A percentile compares a stretch with the other conserved stretches of the same genome.
Conservation (phyloP, 2,329 filamentous ascomycete genomes). For the Alternaria longipes region DNA sequence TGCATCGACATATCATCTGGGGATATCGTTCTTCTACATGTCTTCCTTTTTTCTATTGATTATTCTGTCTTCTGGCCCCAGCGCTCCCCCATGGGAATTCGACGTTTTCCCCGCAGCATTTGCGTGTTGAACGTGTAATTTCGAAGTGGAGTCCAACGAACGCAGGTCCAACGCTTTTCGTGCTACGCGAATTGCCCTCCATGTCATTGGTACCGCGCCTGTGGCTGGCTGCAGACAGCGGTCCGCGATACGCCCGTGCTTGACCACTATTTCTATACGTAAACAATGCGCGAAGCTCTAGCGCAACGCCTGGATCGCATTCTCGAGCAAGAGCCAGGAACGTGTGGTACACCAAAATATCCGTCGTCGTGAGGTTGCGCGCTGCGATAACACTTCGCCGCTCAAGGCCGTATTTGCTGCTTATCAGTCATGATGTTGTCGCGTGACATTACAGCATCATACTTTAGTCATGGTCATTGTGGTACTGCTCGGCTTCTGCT, state of each 20-base stretch:
- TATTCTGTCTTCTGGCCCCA: neutral
- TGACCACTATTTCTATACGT: slow-evolving; percentile 3
- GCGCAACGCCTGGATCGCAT: slow-evolving; percentile 6
- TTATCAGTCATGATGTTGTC: neutral
- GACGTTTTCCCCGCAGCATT: slow-evolving; percentile 9
- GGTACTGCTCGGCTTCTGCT: neutral
- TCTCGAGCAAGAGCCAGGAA: neutral
- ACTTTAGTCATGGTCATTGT: neutral
- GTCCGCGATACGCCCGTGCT: slow-evolving; percentile 19
- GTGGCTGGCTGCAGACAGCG: slow-evolving; percentile 22
- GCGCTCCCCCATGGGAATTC: slow-evolving; percentile 1
- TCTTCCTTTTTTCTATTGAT: slow-evolving; percentile 5
- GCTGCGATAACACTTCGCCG: neutral
- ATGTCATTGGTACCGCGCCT: slow-evolving; percentile 17
- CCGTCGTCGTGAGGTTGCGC: neutral
- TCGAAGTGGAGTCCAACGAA: slow-evolving; percentile 9
- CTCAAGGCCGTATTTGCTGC: neutral
- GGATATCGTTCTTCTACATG: neutral
- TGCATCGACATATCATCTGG: slow-evolving; percentile 17
- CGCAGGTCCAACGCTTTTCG: slow-evolving; percentile 17
- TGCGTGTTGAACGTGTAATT: slow-evolving; percentile 6
- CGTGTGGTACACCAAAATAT: neutral
- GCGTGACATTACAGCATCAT: neutral
- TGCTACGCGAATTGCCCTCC: slow-evolving; percentile 2
- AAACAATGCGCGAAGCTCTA: slow-evolving; percentile 1